phyloP scores from a whole-genome alignment of 176 grass and related monocot genomes.

The Oryza longistaminata region DNA sequence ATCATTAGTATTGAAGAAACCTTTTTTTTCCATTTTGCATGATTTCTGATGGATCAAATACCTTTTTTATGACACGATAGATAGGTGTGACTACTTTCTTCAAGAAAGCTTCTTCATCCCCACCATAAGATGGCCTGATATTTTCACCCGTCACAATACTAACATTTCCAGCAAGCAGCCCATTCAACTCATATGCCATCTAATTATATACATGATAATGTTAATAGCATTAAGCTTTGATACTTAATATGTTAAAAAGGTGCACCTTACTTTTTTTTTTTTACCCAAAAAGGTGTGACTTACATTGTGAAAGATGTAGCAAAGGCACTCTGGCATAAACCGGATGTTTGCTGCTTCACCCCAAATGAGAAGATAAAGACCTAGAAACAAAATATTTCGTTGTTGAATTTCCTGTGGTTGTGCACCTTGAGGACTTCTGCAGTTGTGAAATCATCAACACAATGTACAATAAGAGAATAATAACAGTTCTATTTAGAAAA shows the following conservation, averaged over 20 bases:
- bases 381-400: constrained; percentile 83
- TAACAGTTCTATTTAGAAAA: constrained; percentile 8
- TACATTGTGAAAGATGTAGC: constrained; percentile 99
- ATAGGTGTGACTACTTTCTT: constrained; percentile 94
- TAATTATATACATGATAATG: constrained; percentile 42
- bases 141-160: constrained; percentile 94
- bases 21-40: constrained; percentile 26
- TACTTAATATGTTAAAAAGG: neutral
- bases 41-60: constrained; percentile 24
- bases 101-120: constrained; percentile 91
- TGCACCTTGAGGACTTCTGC: constrained; percentile 66
- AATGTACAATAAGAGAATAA: constrained; percentile 12
- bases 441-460: constrained; percentile 36
- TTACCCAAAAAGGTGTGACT: constrained; percentile 2
- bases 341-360: constrained; percentile 89
- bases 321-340: constrained; percentile 94
- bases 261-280: too few relatives aligned
- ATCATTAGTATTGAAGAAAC: constrained; percentile 31
- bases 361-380: constrained; percentile 96
- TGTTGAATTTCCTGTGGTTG: constrained; percentile 80
- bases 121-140: constrained; percentile 90
- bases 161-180: constrained; percentile 78
- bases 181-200: constrained; percentile 96
- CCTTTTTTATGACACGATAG: constrained; percentile 81
- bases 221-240: constrained; percentile 9